Conservation (phyloP, 2,329 filamentous ascomycete species). For the Botrytis deweyae region DNA sequence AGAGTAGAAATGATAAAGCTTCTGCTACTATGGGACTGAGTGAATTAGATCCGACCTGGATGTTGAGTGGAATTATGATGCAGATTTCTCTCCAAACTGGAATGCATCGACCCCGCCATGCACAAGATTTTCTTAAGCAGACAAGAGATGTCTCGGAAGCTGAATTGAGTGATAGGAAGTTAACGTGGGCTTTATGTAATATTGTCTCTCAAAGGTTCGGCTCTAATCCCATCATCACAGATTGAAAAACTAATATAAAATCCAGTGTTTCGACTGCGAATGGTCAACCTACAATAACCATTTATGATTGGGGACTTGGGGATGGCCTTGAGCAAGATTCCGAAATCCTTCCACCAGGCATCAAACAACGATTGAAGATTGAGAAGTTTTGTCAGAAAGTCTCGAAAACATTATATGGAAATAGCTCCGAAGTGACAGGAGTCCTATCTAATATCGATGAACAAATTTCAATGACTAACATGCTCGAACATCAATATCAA, state of each 20-base stretch:
- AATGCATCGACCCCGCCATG: constrained; percentile 32
- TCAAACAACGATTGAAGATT: constrained; percentile 51
- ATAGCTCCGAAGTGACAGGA: constrained; percentile 44
- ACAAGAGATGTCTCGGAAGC: constrained; percentile 28
- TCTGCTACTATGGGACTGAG: constrained; percentile 20
- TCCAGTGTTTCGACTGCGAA: constrained; percentile 64
- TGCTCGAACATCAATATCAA: constrained; percentile 37
- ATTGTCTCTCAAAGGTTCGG: constrained; percentile 61
- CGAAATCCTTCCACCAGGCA: constrained; percentile 50
- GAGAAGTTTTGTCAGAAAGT: constrained; percentile 60
- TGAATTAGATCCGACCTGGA: constrained; percentile 31
- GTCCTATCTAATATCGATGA: constrained; percentile 44
- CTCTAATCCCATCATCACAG: neutral
- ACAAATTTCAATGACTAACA: constrained; percentile 45
- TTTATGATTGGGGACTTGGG: constrained; percentile 58
- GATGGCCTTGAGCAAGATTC: constrained; percentile 45
- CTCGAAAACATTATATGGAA: constrained; percentile 56
- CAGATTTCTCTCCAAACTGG: constrained; percentile 36
- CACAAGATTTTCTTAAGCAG: constrained; percentile 30
- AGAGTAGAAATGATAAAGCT: constrained; percentile 22
- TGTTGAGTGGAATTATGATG: constrained; percentile 36
- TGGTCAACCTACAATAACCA: constrained; percentile 62
- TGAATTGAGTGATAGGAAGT: constrained; percentile 51
- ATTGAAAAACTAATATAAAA: neutral
- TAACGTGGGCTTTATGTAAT: constrained; percentile 68